These are phyloP conservation scores for Colletotrichum scovillei DNA, from an alignment of 2,329 filamentous ascomycete genomes.

Conservation along the genomic window DNA sequence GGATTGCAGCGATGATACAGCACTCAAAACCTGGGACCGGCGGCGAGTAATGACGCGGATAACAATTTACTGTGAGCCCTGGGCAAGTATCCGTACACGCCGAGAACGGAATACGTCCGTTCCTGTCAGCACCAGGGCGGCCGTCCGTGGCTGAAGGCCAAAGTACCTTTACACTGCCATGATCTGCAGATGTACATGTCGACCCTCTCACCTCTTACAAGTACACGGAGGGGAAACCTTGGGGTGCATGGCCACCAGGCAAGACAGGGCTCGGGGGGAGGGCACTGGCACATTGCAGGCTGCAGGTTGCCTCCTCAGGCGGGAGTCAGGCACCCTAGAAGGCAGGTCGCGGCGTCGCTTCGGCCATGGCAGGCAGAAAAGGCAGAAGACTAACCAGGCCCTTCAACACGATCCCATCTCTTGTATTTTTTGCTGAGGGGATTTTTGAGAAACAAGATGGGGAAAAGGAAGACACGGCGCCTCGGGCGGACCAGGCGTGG, in stretches of 20 bases:
- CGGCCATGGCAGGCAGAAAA: background rate
- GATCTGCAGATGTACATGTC: background rate
- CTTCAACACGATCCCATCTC: background rate
- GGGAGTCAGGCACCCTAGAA: background rate
- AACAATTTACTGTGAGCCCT: background rate
- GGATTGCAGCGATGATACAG: slow-evolving; percentile 22
- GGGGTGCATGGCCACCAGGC: slow-evolving; percentile 3
- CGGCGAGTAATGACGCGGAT: slow-evolving; percentile 33
- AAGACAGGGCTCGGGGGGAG: background rate
- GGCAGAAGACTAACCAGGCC: background rate
- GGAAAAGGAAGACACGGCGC: background rate
- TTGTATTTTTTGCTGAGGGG: background rate
- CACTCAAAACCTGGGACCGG: slow-evolving; percentile 4
- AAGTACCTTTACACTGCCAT: background rate
- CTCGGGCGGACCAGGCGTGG: background rate
- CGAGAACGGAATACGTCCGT: background rate
- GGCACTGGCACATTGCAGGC: background rate
- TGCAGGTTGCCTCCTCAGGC: slow-evolving; percentile 1
- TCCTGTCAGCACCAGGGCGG: background rate
- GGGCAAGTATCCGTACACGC: background rate
- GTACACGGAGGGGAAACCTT: background rate
- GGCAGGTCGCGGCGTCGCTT: slow-evolving; percentile 1
- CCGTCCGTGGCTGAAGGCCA: background rate
- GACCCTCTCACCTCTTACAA: background rate
- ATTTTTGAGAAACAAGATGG: background rate